phyloP scores from a whole-genome alignment of 345 rosid species.

The Aquilaria malaccensis region DNA sequence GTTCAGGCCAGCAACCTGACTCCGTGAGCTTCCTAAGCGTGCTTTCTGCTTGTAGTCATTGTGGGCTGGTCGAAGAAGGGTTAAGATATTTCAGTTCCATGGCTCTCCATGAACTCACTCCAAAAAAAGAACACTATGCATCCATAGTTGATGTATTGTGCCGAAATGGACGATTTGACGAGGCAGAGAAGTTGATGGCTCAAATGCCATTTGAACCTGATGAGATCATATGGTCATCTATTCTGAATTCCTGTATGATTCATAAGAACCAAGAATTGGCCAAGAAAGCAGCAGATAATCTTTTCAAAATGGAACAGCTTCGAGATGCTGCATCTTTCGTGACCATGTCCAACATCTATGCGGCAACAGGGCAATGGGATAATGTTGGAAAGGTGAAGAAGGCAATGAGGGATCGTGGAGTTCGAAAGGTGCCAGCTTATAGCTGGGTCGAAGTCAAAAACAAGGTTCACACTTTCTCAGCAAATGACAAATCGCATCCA shows the following conservation, averaged over 20 bases:
- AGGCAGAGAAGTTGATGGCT: slow-evolving; percentile 61
- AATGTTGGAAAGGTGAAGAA: slow-evolving; percentile 57
- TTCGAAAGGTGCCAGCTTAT: slow-evolving; percentile 57
- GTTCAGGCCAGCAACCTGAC: slow-evolving; percentile 61
- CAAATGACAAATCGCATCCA: slow-evolving; percentile 60
- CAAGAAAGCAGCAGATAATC: slow-evolving; percentile 52
- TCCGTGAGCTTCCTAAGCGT: slow-evolving; percentile 62
- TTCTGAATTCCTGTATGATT: slow-evolving; percentile 82
- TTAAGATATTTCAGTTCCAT: slow-evolving; percentile 46
- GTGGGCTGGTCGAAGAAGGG: slow-evolving; percentile 75
- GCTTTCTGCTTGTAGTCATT: slow-evolving; percentile 80
- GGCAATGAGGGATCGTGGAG: slow-evolving; percentile 74
- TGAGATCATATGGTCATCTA: slow-evolving; percentile 81
- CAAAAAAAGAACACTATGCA: slow-evolving; percentile 62
- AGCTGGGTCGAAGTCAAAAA: slow-evolving; percentile 87
- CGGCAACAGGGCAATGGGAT: slow-evolving; percentile 69
- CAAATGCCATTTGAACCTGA: slow-evolving; percentile 75
- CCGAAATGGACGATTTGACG: slow-evolving; percentile 51
- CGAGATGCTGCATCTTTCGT: slow-evolving; percentile 82
- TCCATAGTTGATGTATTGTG: slow-evolving; percentile 66
- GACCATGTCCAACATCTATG: slow-evolving; percentile 79
- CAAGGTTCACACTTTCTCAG: slow-evolving; percentile 50
- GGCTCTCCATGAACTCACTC: slow-evolving; percentile 48
- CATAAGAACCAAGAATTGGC: slow-evolving; percentile 72
- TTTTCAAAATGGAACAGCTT: slow-evolving; percentile 62